Base-by-base conservation (phyloP, 768 basidiomycete species). In the Pilatotrama ljubarskyi region DNA sequence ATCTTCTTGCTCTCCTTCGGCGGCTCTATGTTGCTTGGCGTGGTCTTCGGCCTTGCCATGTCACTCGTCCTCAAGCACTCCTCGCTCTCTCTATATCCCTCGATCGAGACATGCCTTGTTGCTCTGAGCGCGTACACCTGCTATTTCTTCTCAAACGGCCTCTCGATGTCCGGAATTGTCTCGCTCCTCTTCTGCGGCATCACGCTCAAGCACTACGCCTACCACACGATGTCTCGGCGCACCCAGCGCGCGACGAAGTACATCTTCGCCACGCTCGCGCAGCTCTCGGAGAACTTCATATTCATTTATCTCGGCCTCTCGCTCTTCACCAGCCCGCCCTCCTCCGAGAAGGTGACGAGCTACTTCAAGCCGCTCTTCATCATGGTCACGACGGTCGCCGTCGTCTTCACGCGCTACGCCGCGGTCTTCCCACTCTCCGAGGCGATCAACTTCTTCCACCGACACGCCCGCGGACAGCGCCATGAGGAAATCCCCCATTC, bases 181-280 rank as follows among this genome's bases (percentile, higher is more conserved):
- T 97, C 95, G 3, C 84, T 98, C 40, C 86, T 98, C 44, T 98
- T 99, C 79, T 98, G 96, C 72, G 96, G 97, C 60, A 97, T 99
- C 72, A 99, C 97, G 3, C 83, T 99, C 67, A 99, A 99, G 75
- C 97, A 99, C 72, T 98, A 99, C 70, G 97, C 96, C n/a, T 98
- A 97, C 72, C 97, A 98, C 77, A 98, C 95, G 51, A 99, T 99
- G 97, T 96, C 94, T 10, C 86, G 85, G 25, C 84, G 92, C 53
- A 98, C 97, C 0, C 97, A 98, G 70, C 84, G 91, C 44, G 90
- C 95, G 13, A 93, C 88, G 26, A 95, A 96, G 74, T 97, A 95
- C 79, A 92, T 98, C 59, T 99, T 98, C 76, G 87, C 88, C 9
- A 92, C 91, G 0, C 87, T 98, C 50, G 94, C 97, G 0, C 91